These are phyloP conservation scores for Xylariaceae sp. DNA, from an alignment of 2,329 filamentous ascomycete genomes.

Conservation along the genomic window DNA sequence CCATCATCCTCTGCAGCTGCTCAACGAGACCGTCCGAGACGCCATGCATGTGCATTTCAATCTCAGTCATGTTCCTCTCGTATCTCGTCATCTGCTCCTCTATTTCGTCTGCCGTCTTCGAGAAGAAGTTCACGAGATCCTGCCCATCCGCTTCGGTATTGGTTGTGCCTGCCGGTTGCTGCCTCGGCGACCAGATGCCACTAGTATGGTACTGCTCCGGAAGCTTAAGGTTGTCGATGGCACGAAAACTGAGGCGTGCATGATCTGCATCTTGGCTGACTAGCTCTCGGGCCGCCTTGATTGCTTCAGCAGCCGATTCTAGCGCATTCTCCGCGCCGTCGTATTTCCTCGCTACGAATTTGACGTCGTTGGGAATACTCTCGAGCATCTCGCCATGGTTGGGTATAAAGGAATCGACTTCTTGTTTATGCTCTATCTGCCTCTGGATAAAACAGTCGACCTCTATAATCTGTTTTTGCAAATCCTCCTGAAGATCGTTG, in stretches of 20 bases:
- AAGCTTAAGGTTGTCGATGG: conserved; percentile 50
- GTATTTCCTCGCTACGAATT: conserved; percentile 48
- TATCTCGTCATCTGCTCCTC: conserved; percentile 58
- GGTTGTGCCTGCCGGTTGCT: conserved; percentile 45
- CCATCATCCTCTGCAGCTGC: conserved; percentile 59
- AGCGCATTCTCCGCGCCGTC: conserved; percentile 47
- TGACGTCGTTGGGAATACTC: conserved; percentile 49
- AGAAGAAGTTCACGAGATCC: conserved; percentile 67
- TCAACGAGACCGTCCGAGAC: conserved; percentile 63
- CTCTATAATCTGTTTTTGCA: conserved; percentile 76
- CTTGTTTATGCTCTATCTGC: conserved; percentile 76
- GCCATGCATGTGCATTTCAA: conserved; percentile 65
- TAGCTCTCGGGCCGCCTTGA: conserved; percentile 45
- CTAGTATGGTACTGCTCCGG: conserved; percentile 54
- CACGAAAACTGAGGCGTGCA: conserved; percentile 48
- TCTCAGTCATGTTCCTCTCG: conserved; percentile 62
- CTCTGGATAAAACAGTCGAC: conserved; percentile 80
- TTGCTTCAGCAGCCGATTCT: conserved; percentile 44
- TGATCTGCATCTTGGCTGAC: conserved; percentile 46
- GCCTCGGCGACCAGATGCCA: conserved; percentile 45
- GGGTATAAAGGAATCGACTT: conserved; percentile 71
- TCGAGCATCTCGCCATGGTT: conserved; percentile 58
- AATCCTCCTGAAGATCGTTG: conserved; percentile 80
- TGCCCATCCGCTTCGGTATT: conserved; percentile 53
- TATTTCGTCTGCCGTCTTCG: conserved; percentile 64